A percentile compares a stretch with the other conserved stretches of the same genome.
Conservation (phyloP, 768 basidiomycete species). For the Mycena leptocephala region DNA sequence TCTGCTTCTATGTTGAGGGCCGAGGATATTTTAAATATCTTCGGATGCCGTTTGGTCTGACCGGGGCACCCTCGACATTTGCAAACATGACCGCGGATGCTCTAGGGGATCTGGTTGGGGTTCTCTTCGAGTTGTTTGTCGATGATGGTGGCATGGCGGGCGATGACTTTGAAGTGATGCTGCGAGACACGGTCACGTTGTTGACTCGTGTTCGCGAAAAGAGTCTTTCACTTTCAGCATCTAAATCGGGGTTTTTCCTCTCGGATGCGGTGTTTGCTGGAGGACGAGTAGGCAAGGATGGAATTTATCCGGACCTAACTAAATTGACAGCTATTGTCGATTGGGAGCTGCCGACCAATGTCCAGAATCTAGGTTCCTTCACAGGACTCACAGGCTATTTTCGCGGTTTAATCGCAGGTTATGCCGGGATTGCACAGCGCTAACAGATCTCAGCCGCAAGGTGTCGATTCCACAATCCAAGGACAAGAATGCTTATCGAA, state of each 20-base stretch:
- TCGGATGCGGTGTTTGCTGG: conserved; percentile 53
- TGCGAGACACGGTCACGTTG: background rate
- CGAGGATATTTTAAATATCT: conserved; percentile 52
- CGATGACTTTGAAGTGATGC: conserved; percentile 17
- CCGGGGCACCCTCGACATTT: conserved; percentile 56
- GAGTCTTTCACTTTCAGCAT: conserved; percentile 26
- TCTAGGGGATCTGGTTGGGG: conserved; percentile 42
- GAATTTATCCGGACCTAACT: conserved; percentile 51
- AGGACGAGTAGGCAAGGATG: conserved; percentile 45
- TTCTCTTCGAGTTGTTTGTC: conserved; percentile 25
- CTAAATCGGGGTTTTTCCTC: conserved; percentile 49
- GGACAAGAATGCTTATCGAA: conserved; percentile 45
- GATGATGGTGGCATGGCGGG: conserved; percentile 13
- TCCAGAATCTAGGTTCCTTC: conserved; percentile 33
- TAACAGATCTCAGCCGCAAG: conserved; percentile 46
- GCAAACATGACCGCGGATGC: background rate
- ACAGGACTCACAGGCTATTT: conserved; percentile 45
- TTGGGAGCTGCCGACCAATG: conserved; percentile 39
- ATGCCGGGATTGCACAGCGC: conserved; percentile 49
- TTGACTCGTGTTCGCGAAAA: conserved; percentile 13
- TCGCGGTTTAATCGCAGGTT: conserved; percentile 50
- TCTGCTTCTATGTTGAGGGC: conserved; percentile 56
- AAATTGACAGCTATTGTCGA: conserved; percentile 58
- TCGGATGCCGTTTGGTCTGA: conserved; percentile 58
- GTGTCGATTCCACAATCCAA: conserved; percentile 38